Evolutionary conservation across 257 asterid species (phyloP).

Genomic region (Ilex asprella): DNA sequence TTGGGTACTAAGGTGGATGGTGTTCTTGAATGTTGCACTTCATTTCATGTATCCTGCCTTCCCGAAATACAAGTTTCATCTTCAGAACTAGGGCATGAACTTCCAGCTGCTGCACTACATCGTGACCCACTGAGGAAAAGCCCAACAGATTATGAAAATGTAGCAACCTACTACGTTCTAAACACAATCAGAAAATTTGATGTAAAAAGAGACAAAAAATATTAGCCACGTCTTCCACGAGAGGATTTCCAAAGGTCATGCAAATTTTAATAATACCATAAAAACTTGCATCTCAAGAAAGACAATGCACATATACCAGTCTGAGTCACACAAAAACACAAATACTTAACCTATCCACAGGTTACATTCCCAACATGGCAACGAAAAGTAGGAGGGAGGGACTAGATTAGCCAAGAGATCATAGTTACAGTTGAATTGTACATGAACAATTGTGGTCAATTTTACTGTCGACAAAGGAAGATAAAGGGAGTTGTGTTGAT

Average conservation of each 20-base stretch:
- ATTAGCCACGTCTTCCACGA: neutral
- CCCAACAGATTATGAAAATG: conserved; percentile 83
- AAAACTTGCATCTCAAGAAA: neutral
- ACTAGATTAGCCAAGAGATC: too few species aligned
- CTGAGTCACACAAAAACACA: too few species aligned
- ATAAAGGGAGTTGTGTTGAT: too few species aligned
- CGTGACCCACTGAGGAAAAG: conserved; percentile 69
- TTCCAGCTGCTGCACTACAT: conserved; percentile 71
- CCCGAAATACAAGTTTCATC: conserved; percentile 64
- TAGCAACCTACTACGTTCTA: conserved; percentile 75
- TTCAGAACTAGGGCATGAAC: conserved; percentile 72
- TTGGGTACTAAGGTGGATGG: conserved; percentile 36
- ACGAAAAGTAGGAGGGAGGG: too few species aligned
- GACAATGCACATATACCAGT: too few species aligned
- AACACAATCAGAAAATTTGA: conserved; percentile 57
- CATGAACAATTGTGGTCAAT: too few species aligned
- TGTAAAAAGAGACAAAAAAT: neutral
- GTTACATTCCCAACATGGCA: too few species aligned
- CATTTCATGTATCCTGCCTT: conserved; percentile 41
- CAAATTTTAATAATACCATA: neutral
- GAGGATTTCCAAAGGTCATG: neutral
- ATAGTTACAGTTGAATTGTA: too few species aligned
- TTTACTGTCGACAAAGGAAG: too few species aligned
- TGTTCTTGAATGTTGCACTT: conserved; percentile 29
- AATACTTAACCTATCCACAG: too few species aligned